Evolutionary conservation across 192 early-diverging fungal genomes (phyloP).

Genomic region (Dissophora globulifera): DNA sequence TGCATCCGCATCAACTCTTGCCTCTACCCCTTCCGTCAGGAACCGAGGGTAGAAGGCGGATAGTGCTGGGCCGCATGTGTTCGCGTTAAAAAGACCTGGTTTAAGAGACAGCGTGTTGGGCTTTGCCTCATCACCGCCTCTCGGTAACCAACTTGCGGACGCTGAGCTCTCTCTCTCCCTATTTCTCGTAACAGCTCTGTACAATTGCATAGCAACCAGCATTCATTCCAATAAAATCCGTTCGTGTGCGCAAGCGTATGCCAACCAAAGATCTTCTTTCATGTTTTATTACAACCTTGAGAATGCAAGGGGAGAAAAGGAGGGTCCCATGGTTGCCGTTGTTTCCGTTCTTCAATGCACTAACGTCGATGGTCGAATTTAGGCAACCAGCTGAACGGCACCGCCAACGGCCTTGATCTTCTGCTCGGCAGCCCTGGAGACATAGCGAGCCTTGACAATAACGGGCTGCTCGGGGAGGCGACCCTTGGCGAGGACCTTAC

Average conservation of each 20-base stretch:
- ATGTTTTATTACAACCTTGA: slow-evolving; percentile 19
- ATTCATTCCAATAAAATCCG: no score
- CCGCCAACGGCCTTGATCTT: slow-evolving; percentile 99
- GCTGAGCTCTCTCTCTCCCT: not conserved
- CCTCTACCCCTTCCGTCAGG: not conserved
- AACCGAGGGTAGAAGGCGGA: no score
- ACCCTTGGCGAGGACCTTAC: slow-evolving; percentile 98
- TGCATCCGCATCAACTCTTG: not conserved
- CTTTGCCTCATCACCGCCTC: not conserved
- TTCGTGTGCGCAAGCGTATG: no score
- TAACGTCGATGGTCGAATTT: slow-evolving; percentile 28
- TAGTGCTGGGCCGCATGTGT: no score
- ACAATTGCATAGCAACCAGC: no score
- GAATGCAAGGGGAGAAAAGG: not conserved
- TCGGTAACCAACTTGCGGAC: not conserved
- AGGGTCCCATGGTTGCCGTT: not conserved
- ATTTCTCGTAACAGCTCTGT: no score
- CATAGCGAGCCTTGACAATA: slow-evolving; percentile 95
- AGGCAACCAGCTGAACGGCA: slow-evolving; percentile 72
- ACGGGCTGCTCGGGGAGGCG: slow-evolving; percentile 87
- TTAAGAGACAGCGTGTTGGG: not conserved
- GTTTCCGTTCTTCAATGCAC: not conserved
- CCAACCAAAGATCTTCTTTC: slow-evolving; percentile 5
- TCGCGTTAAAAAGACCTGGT: not conserved
- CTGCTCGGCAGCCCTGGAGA: slow-evolving; percentile 93